A percentile compares a stretch with the other conserved stretches of the same genome.
phyloP scores from a whole-genome alignment of 345 rosid genomes.

The Dimocarpus longan region DNA sequence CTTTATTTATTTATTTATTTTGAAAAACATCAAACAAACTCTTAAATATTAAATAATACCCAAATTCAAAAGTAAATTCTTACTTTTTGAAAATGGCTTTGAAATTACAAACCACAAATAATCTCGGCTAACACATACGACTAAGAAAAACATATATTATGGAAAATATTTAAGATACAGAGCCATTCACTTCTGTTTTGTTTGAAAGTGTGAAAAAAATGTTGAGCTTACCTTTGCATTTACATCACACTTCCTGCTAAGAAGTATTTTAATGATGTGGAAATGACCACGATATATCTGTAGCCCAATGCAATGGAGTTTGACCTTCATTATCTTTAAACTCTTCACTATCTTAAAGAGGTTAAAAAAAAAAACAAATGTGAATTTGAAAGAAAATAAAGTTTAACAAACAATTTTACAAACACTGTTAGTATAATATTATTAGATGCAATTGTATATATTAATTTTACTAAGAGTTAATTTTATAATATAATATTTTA shows the following conservation, averaged over 20 bases:
- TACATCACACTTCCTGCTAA: constrained; percentile 40
- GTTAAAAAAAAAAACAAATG: too few relatives aligned
- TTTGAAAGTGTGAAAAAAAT: not conserved
- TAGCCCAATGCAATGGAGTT: constrained; percentile 97
- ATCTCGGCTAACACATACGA: not conserved
- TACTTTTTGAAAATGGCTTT: not conserved
- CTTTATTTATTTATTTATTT: too few relatives aligned
- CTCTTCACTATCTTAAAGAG: too few relatives aligned
- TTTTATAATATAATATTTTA: too few relatives aligned
- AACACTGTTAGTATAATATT: too few relatives aligned
- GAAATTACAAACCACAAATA: too few relatives aligned
- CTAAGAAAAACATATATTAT: constrained; percentile 5
- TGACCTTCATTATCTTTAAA: constrained; percentile 62
- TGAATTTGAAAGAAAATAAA: too few relatives aligned
- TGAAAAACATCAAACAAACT: not conserved
- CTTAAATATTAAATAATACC: not conserved
- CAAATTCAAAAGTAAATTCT: not conserved
- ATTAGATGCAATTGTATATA: too few relatives aligned
- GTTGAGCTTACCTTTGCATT: constrained; percentile 57
- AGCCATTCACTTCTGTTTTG: not conserved
- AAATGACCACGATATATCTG: constrained; percentile 74
- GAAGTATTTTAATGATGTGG: constrained; percentile 51
- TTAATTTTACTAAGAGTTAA: too few relatives aligned
- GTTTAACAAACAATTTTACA: too few relatives aligned
- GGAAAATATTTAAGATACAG: not conserved